Percentiles rank a stretch among this genome's conserved stretches.
Conservation (phyloP, 768 basidiomycete species). For the Termitomyces sp. region DNA sequence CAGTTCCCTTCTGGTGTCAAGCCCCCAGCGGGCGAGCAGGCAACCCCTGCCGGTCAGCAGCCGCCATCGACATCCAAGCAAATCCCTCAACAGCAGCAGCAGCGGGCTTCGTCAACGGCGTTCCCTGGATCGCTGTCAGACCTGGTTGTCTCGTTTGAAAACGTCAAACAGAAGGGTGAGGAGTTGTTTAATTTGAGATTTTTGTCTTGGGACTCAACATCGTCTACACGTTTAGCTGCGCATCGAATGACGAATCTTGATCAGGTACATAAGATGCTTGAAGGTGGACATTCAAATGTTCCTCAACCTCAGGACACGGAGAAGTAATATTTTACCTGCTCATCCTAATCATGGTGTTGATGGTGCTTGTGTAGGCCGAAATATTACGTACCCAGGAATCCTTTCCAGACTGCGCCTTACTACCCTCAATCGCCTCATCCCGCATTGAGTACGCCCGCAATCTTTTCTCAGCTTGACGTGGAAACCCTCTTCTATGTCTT, state of each 20-base stretch:
- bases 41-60: conserved; percentile 39
- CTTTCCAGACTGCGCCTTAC: conserved; percentile 86
- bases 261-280: conserved; percentile 89
- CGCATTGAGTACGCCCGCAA: conserved; percentile 73
- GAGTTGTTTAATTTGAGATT: not conserved
- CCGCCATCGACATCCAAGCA: conserved; percentile 54
- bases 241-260: conserved; percentile 84
- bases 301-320: conserved; percentile 95
- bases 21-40: conserved; percentile 43
- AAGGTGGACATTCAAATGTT: conserved; percentile 83
- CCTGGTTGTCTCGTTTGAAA: conserved; percentile 92
- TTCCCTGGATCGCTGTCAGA: conserved; percentile 89
- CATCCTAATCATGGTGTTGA: conserved; percentile 8
- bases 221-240: conserved; percentile 41
- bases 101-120: conserved; percentile 35
- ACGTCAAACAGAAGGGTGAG: conserved; percentile 92
- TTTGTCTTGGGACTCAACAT: conserved; percentile 3
- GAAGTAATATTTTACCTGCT: conserved; percentile 56
- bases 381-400: conserved; percentile 93
- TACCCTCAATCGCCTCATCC: conserved; percentile 90
- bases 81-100: conserved; percentile 31
- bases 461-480: conserved; percentile 90
- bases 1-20: conserved; percentile 73
- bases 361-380: conserved; percentile 64
- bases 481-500: conserved; percentile 99